Evolutionary conservation across 352 stramenopile genomes (phyloP).

Genomic region (Pythium vanterpoolii): DNA sequence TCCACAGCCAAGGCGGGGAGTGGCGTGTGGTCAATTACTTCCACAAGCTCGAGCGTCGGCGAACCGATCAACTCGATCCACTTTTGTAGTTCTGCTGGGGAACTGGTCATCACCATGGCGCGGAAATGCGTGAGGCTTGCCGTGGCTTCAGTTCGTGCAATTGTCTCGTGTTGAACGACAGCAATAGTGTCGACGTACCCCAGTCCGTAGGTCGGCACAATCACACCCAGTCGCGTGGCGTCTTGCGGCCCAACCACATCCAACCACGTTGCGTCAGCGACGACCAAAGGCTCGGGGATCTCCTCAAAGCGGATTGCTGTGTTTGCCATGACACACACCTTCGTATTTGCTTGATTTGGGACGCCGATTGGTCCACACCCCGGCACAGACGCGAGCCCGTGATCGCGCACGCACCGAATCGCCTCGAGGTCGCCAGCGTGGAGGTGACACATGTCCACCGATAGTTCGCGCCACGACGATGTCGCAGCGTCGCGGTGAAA

Average conservation of each 20-base stretch:
- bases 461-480: neutral
- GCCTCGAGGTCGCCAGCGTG: neutral
- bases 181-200: neutral
- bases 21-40: neutral
- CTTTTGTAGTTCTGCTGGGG: neutral
- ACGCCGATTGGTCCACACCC: neutral
- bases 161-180: neutral
- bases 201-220: neutral
- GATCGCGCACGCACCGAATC: neutral
- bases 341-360: neutral
- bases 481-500: neutral
- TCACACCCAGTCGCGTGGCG: neutral
- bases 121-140: neutral
- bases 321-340: neutral
- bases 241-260: neutral
- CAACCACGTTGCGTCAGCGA: neutral
- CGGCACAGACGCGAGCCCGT: neutral
- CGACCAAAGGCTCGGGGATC: neutral
- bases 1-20: neutral
- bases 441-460: neutral
- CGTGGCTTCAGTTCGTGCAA: neutral
- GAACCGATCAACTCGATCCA: neutral
- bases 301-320: neutral
- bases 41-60: neutral
- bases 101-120: neutral